Conservation (phyloP, 2,329 filamentous ascomycete species). For the Neopestalotiopsis sp. region DNA sequence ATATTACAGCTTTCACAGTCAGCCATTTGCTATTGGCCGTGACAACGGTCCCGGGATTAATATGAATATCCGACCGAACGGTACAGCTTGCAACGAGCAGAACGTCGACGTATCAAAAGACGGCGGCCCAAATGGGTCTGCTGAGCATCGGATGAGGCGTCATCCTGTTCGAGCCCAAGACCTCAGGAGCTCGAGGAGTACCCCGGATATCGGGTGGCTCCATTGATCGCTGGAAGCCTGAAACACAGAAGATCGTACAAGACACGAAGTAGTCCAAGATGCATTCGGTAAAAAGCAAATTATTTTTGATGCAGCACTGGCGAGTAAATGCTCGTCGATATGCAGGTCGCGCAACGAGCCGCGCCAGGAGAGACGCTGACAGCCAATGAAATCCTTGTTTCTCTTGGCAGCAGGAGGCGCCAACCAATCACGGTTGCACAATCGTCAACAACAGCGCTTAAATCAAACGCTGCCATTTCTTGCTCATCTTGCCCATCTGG, state of each 20-base stretch:
- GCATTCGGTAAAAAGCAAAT: background rate
- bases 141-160: background rate
- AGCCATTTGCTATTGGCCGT: too few relatives aligned
- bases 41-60: background rate
- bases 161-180: background rate
- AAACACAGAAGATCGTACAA: background rate
- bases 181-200: background rate
- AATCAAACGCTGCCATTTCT: constrained; percentile 29
- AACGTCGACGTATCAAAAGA: background rate
- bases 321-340: constrained; percentile 13
- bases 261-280: background rate
- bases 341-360: constrained; percentile 30
- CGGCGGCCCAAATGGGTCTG: background rate
- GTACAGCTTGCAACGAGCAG: background rate
- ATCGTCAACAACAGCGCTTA: constrained; percentile 34
- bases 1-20: too few relatives aligned
- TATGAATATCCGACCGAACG: background rate
- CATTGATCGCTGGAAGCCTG: background rate
- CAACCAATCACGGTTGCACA: constrained; percentile 29
- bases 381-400: constrained; percentile 31
- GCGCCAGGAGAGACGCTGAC: constrained; percentile 32
- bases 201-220: background rate
- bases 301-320: background rate
- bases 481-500: constrained; percentile 26
- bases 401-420: constrained; percentile 26